These are phyloP conservation scores for Zymoseptoria brevis DNA, from an alignment of 2,329 filamentous ascomycete genomes.

Conservation along the genomic window DNA sequence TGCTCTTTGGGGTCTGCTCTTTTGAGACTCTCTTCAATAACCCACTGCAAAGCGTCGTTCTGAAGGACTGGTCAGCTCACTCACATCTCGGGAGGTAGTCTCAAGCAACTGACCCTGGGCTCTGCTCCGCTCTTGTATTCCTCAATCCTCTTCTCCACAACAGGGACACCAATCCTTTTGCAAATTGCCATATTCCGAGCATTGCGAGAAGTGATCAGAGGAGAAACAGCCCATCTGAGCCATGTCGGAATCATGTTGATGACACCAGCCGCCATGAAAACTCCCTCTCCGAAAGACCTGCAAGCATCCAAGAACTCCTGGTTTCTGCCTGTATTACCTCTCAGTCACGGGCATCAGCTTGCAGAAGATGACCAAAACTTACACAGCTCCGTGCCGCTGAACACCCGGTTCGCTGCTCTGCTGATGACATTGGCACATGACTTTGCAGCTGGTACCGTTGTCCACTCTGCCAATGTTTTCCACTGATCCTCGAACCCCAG, in stretches of 20 bases:
- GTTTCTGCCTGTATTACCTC: conserved; percentile 2
- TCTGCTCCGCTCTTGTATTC: conserved; percentile 5
- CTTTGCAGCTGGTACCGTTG: conserved; percentile 1
- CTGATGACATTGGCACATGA: conserved; percentile 12
- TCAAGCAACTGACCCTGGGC: conserved; percentile 3
- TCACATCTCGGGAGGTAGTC: neutral
- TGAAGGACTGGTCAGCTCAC: neutral
- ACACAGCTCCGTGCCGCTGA: conserved; percentile 16
- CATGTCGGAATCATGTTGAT: conserved; percentile 10
- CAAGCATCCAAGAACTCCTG: conserved; percentile 11
- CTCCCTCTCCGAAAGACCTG: conserved; percentile 5
- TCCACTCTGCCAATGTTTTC: conserved; percentile 4
- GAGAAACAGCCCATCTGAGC: neutral
- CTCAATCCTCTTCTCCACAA: conserved; percentile 11
- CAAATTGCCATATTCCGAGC: conserved; percentile 1
- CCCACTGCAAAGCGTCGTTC: conserved; percentile 20
- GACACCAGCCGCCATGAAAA: conserved; percentile 9
- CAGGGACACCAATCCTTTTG: conserved; percentile 8
- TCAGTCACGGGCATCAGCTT: neutral
- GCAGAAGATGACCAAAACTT: neutral
- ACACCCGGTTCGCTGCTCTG: conserved; percentile 15
- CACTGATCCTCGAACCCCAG: conserved; percentile 12
- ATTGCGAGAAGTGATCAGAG: neutral
- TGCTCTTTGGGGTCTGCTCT: conserved; percentile 3
- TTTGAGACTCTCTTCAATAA: conserved; percentile 11